Percentiles rank a stretch among this genome's conserved stretches.
Conservation (phyloP, 1,139 yeast genomes). For the Hemisphaericaspora subhashii region DNA sequence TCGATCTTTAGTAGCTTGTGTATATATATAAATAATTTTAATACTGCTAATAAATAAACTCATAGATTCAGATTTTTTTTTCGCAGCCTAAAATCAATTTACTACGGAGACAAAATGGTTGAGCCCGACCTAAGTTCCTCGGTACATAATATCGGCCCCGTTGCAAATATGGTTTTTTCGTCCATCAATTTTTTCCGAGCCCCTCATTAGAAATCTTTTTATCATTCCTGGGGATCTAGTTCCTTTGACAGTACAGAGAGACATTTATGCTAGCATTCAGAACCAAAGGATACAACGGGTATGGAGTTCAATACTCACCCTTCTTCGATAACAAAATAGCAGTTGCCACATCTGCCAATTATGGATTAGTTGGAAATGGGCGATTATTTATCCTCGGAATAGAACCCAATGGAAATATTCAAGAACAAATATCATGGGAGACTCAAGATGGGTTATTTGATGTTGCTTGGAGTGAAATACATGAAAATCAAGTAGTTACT, state of each 20-base stretch:
- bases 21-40: background rate
- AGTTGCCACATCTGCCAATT: slow-evolving; percentile 88
- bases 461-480: slow-evolving; percentile 84
- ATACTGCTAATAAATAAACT: background rate
- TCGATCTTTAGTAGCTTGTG: slow-evolving; percentile 21
- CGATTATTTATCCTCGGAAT: slow-evolving; percentile 69
- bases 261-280: slow-evolving; percentile 74
- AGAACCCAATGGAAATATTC: slow-evolving; percentile 60
- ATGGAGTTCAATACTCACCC: slow-evolving; percentile 87
- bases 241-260: too few relatives aligned
- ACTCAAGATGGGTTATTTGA: slow-evolving; percentile 94
- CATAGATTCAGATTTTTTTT: background rate
- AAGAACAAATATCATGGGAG: slow-evolving; percentile 63
- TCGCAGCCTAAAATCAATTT: too few relatives aligned
- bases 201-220: too few relatives aligned
- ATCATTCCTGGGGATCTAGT: too few relatives aligned
- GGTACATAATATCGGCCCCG: too few relatives aligned
- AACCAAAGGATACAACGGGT: slow-evolving; percentile 84
- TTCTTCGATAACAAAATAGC: slow-evolving; percentile 87
- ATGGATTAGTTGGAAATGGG: slow-evolving; percentile 94
- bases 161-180: too few relatives aligned
- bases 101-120: too few relatives aligned
- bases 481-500: slow-evolving; percentile 79
- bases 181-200: too few relatives aligned
- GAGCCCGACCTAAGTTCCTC: too few relatives aligned